A percentile compares a stretch with the other conserved stretches of the same genome.
Evolutionary conservation across 805 yeast genomes (phyloP).

Genomic region (Candida maesae): DNA sequence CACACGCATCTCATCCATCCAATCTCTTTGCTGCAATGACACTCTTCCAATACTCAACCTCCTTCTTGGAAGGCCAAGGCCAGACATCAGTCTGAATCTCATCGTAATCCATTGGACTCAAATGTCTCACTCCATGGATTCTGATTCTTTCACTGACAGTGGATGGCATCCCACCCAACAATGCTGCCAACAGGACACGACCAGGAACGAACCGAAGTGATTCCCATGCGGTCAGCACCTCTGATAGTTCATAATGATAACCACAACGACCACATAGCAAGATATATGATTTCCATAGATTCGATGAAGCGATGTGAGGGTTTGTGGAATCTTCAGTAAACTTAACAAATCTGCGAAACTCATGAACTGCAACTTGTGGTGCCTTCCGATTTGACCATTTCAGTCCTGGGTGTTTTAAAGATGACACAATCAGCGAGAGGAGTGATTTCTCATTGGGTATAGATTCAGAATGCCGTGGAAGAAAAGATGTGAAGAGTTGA

Average conservation of each 20-base stretch:
- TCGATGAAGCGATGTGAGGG: conserved; percentile 39
- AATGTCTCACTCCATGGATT: conserved; percentile 28
- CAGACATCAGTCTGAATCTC: conserved; percentile 23
- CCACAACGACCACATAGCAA: conserved; percentile 43
- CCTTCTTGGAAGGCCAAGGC: conserved; percentile 35
- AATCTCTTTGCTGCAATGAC: neutral
- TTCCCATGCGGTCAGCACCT: conserved; percentile 54
- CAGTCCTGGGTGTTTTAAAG: conserved; percentile 30
- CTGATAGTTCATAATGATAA: conserved; percentile 46
- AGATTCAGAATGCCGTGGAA: conserved; percentile 19
- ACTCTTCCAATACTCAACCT: conserved; percentile 20
- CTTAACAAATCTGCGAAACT: conserved; percentile 43
- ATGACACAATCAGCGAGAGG: conserved; percentile 46
- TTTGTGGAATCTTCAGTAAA: conserved; percentile 25
- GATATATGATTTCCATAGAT: conserved; percentile 52
- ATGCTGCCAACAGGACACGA: conserved; percentile 34
- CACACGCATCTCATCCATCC: conserved; percentile 2
- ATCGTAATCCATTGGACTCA: conserved; percentile 10
- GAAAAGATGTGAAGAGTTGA: conserved; percentile 25
- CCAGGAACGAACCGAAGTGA: conserved; percentile 40
- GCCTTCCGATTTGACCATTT: conserved; percentile 53
- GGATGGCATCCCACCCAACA: conserved; percentile 30
- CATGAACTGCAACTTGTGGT: conserved; percentile 55
- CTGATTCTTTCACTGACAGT: conserved; percentile 34
- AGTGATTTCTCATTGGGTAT: conserved; percentile 32